Conservation (phyloP, 352 stramenopile genomes). For the Pythium phragmiticola region DNA sequence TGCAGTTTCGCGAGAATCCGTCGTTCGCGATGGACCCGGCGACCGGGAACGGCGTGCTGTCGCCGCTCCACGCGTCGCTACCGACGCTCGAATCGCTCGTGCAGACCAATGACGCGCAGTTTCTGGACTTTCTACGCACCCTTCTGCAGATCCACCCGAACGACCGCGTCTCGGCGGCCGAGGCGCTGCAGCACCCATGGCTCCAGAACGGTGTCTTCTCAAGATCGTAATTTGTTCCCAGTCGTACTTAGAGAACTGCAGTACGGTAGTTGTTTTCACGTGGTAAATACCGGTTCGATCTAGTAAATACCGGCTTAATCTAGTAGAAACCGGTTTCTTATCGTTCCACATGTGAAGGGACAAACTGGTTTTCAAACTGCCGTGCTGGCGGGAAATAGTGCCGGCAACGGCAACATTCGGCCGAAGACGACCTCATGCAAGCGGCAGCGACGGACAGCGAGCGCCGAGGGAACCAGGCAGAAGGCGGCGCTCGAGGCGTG, state of each 20-base stretch:
- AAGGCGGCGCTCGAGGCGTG: not conserved
- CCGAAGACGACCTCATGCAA: not conserved
- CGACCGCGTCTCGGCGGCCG: constrained; percentile 43
- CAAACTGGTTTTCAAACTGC: constrained; percentile 4
- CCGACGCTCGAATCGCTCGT: constrained; percentile 59
- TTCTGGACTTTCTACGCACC: constrained; percentile 66
- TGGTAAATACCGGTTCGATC: not conserved
- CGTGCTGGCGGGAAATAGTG: constrained; percentile 1
- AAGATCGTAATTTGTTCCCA: constrained; percentile 3
- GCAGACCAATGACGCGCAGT: constrained; percentile 51
- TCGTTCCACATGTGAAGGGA: constrained; percentile 5
- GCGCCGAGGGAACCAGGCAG: not conserved
- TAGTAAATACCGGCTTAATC: not conserved
- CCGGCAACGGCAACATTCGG: constrained; percentile 9
- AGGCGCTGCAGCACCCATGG: constrained; percentile 67
- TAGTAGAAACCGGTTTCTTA: constrained; percentile 2
- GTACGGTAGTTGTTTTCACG: constrained; percentile 7
- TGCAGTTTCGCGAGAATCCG: constrained; percentile 58
- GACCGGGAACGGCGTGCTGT: constrained; percentile 47
- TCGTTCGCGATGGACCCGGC: constrained; percentile 50
- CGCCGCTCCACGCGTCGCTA: constrained; percentile 17
- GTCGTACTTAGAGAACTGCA: constrained; percentile 28
- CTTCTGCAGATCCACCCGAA: constrained; percentile 69
- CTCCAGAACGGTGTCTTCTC: constrained; percentile 65
- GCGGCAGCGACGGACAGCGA: not conserved